These are phyloP conservation scores for Fusarium chaquense DNA, from an alignment of 2,329 filamentous ascomycete genomes.

Conservation along the genomic window DNA sequence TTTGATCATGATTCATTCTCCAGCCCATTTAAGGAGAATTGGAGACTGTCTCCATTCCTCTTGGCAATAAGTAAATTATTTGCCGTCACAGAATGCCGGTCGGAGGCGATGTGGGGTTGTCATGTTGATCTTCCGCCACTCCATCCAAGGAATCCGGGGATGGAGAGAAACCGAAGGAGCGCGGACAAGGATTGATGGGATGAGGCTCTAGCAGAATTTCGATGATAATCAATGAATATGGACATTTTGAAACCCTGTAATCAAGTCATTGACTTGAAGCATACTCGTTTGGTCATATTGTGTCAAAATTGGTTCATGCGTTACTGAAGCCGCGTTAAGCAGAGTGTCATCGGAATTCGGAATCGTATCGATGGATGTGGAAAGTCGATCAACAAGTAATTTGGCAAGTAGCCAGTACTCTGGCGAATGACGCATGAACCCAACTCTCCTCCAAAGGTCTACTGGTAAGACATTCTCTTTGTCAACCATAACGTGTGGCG, in stretches of 20 bases:
- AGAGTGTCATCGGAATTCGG: background rate
- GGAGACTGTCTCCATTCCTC: background rate
- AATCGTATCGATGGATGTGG: background rate
- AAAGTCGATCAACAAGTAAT: constrained; percentile 2
- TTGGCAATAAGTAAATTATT: background rate
- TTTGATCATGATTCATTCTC: too few species aligned
- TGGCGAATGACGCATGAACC: background rate
- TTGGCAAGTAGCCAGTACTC: constrained; percentile 10
- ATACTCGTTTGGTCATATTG: constrained; percentile 18
- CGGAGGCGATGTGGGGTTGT: constrained; percentile 18
- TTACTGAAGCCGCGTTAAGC: background rate
- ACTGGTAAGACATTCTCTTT: background rate
- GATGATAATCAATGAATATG: background rate
- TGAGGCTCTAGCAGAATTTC: fast-evolving
- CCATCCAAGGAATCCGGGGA: too few species aligned
- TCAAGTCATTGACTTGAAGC: constrained; percentile 18
- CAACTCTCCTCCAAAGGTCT: constrained; percentile 1
- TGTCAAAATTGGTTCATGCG: background rate
- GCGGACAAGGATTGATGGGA: background rate
- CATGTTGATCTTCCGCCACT: background rate
- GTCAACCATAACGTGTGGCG: background rate
- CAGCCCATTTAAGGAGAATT: background rate
- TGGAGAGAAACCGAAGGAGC: too few species aligned
- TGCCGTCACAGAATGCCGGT: constrained; percentile 17
- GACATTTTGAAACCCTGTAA: constrained; percentile 7